phyloP scores from a whole-genome alignment of 1,284 basidiomycete genomes.

The Leccinum cinnamomeum region DNA sequence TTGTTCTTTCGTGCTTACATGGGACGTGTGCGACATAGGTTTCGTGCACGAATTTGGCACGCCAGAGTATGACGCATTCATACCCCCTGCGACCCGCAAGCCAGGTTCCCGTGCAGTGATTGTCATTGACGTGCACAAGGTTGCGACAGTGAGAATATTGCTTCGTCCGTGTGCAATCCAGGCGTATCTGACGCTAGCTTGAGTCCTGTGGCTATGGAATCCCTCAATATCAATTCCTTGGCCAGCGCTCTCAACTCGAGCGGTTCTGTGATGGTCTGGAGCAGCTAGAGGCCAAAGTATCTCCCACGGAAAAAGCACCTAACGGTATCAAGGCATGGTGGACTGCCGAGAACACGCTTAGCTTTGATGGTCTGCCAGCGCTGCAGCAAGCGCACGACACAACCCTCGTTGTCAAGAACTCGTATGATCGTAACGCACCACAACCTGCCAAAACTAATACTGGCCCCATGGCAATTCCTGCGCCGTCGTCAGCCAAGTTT shows the following conservation, averaged over 20 bases:
- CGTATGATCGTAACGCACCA: conserved; percentile 25
- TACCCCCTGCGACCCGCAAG: conserved; percentile 42
- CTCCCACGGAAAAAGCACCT: conserved; percentile 15
- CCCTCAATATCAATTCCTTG: conserved; percentile 48
- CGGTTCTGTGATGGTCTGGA: conserved; percentile 31
- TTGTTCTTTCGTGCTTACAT: neutral
- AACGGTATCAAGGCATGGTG: conserved; percentile 47
- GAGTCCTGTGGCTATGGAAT: conserved; percentile 54
- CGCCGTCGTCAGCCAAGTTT: neutral
- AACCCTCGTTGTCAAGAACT: conserved; percentile 17
- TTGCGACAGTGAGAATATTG: conserved; percentile 42
- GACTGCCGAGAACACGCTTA: conserved; percentile 40
- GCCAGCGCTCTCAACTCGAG: conserved; percentile 45
- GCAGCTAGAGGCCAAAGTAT: conserved; percentile 12
- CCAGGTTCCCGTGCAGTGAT: conserved; percentile 54
- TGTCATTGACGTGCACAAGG: conserved; percentile 49
- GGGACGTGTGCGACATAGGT: conserved; percentile 32
- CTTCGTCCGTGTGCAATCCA: neutral
- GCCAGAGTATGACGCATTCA: conserved; percentile 47
- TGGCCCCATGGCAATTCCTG: neutral
- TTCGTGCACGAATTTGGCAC: conserved; percentile 51
- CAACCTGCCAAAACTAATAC: neutral
- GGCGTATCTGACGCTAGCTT: neutral
- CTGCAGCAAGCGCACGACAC: conserved; percentile 32
- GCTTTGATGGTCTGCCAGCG: conserved; percentile 47